Conservation (phyloP, 345 rosid genomes). For the Anastatica hierochuntica region DNA sequence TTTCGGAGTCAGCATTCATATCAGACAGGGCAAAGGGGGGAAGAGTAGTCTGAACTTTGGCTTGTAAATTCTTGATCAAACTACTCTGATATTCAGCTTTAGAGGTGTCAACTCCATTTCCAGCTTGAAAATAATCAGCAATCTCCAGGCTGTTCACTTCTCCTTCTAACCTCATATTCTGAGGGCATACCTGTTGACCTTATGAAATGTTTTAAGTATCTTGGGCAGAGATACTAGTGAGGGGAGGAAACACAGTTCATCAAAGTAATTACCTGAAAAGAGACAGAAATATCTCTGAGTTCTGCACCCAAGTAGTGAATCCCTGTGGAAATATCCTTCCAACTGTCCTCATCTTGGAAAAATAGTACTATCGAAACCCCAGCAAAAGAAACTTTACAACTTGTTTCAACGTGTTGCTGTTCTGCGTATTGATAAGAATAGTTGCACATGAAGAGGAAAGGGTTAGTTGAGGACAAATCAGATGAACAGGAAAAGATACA, state of each 20-base stretch:
- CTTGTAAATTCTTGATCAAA: slow-evolving; percentile 47
- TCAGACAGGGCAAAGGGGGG: slow-evolving; percentile 38
- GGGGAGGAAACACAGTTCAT: slow-evolving; percentile 6
- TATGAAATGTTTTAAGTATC: slow-evolving; percentile 21
- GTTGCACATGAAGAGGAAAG: slow-evolving; percentile 1
- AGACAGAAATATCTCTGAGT: slow-evolving; percentile 45
- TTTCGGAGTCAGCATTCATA: slow-evolving; percentile 29
- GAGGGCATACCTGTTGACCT: slow-evolving; percentile 71
- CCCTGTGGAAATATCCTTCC: slow-evolving; percentile 22
- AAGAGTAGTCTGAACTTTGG: slow-evolving; percentile 49
- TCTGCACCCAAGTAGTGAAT: slow-evolving; percentile 64
- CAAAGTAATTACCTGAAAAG: slow-evolving; percentile 58
- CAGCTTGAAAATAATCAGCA: slow-evolving; percentile 36
- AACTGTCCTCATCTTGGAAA: slow-evolving; percentile 54
- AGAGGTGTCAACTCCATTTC: slow-evolving; percentile 19
- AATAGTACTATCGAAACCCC: slow-evolving; percentile 57
- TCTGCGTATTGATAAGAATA: slow-evolving; percentile 40
- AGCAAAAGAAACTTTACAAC: slow-evolving; percentile 45
- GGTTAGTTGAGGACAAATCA: slow-evolving; percentile 4
- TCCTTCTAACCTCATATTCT: slow-evolving; percentile 57
- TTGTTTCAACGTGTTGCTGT: slow-evolving; percentile 73
- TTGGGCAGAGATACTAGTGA: slow-evolving; percentile 7
- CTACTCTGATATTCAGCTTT: slow-evolving; percentile 22
- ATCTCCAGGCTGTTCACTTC: slow-evolving; percentile 50
- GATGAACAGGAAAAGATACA: slow-evolving; percentile 4